Evolutionary conservation across 371 early-diverging fungal genomes (phyloP), one percentile per base, ranked within the genome.

Genomic region (Mortierella sp.): DNA sequence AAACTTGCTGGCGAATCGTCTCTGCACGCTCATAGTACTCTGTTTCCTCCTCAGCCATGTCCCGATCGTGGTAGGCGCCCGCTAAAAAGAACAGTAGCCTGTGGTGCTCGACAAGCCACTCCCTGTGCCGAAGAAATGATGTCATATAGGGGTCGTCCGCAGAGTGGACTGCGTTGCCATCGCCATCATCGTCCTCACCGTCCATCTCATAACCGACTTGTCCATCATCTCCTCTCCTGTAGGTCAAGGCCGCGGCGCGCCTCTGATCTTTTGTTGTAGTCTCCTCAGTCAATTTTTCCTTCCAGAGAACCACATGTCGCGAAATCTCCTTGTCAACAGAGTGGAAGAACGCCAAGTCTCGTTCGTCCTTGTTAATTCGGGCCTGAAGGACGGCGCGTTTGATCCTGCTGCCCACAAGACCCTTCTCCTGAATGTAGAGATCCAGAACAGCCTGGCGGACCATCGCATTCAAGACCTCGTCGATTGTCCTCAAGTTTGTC

Each of bases 61-160:
- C 82, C 41, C 90, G 65, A 38, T 85, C 80, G 75, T 92, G 90
- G 75, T 89, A 91, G 1, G 90, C 81, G 24, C 91, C 89, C 4
- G 94, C 95, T 16, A 89, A 84, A 74, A 91, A 95, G 78, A 93
- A 95, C 72, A 92, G 81, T 16, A 89, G 86, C 8, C 89, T 91
- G 77, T 95, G 95, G 54, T 93, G 79, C 55, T 92, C 77, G n/a
- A 90, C 89, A n/a, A 85, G 83, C 89, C 90, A 92, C 24, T 83
- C 83, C n/a, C 78, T 71, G 10, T 81, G 75, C 46, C 70, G 71
- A 27, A 88, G 75, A 18, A 78, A 58, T 2, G 80, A 71, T 32
- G 71, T n/a, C 24, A 48, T 63, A 27, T 73, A 60, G 0, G 72
- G 54, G 54, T 83, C 80, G 2, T 76, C 79, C 1, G 79, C 55